Evolutionary conservation across 768 basidiomycete species (phyloP), one percentile per base, ranked within the genome.

Genomic region (Mycena haematopus): DNA sequence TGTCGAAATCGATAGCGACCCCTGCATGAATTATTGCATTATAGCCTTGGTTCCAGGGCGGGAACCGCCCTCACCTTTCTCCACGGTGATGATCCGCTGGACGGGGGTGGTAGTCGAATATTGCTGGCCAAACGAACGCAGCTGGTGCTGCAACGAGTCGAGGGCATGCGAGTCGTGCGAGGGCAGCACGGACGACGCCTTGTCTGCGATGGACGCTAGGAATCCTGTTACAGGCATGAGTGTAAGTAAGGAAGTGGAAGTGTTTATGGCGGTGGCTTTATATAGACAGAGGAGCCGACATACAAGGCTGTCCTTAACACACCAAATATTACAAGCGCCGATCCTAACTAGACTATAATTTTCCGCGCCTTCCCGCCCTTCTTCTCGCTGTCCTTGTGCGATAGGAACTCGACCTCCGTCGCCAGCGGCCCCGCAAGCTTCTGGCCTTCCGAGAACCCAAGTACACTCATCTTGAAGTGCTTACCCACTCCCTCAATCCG

Each of bases 311-410:
- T 36, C 29, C 51, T 15, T 19, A 51, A 19, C 31, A 25, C 13
- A 45, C 56, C 22, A 27, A 27, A 59, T 49, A 49, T 51, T 55
- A 40, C 56, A 53, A 62, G 60, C 9, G 29, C 9, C 29, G 29
- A 31, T 31, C 29, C 29, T 31, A 51, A 27, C 78, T 79, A 92
- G 62, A 91, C 86, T 72, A 86, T 71, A 57, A 92, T 90, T 81
- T 93, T 95, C 83, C 85, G 90, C 70, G 85, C 83, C 56, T 82
- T 74, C 77, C 94, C 95, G 72, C 90, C 91, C 81, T 96, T 96
- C 85, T 90, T 95, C 82, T 96, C 94, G 67, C 90, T 90, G 76
- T 96, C 95, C 77, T 95, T 95, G 81, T 96, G 94, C 71, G 92
- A 93, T 76, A 93, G 75, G 74, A 95, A 98, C 79, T 96, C 93